Conservation (phyloP, 495 filamentous ascomycete genomes). For the Cercophora newfieldiana region DNA sequence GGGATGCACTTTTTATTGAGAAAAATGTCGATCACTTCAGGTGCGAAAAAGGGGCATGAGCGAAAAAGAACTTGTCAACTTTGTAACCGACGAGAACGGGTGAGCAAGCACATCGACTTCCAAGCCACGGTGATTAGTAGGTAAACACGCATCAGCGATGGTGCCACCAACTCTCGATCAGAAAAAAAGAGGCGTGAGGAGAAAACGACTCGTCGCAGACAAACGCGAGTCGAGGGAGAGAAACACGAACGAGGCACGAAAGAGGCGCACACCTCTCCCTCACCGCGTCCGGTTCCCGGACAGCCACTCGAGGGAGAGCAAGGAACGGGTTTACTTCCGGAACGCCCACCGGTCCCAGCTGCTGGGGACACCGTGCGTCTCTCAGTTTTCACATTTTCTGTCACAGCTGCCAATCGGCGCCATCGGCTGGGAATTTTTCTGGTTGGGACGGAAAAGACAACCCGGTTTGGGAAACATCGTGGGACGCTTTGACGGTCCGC, state of each 20-base stretch:
- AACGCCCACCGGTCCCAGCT: background rate
- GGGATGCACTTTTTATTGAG: background rate
- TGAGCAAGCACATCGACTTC: background rate
- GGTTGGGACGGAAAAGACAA: background rate
- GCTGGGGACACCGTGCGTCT: background rate
- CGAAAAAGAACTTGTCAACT: background rate
- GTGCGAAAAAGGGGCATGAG: background rate
- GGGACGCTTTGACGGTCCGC: background rate
- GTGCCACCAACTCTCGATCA: background rate
- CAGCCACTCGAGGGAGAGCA: background rate
- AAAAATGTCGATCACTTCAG: background rate
- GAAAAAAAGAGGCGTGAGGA: background rate
- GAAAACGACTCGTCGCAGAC: background rate
- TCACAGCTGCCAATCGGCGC: background rate
- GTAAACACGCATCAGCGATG: background rate
- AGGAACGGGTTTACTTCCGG: background rate
- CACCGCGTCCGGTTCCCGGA: background rate
- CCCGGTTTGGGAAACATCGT: background rate
- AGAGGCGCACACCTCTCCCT: background rate
- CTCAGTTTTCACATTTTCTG: background rate
- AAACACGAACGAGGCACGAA: background rate
- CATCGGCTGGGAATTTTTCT: background rate
- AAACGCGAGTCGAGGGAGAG: background rate
- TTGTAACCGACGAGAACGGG: background rate
- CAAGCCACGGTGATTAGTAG: background rate